Conservation (phyloP, 2,329 filamentous ascomycete genomes). For the Stemphylium vesicarium region DNA sequence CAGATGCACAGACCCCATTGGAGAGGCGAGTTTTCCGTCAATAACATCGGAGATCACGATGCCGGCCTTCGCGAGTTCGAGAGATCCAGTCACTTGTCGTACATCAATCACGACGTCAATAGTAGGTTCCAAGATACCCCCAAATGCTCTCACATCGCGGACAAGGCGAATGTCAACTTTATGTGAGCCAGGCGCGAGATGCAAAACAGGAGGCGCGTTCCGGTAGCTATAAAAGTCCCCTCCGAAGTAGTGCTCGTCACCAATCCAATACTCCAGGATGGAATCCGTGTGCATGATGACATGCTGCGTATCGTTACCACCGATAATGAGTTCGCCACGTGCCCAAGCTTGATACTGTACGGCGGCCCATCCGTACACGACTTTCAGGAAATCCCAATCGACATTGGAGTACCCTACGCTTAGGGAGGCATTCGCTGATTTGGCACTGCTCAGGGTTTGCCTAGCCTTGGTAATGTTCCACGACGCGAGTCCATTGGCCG, state of each 20-base stretch:
- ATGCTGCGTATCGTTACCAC: constrained; percentile 39
- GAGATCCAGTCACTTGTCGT: constrained; percentile 26
- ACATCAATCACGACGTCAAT: constrained; percentile 50
- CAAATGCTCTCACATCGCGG: constrained; percentile 64
- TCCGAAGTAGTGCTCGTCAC: constrained; percentile 61
- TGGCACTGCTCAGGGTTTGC: constrained; percentile 28
- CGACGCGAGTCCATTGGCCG: constrained; percentile 56
- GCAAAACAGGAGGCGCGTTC: constrained; percentile 58
- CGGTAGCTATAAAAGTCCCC: constrained; percentile 63
- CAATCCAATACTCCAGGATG: constrained; percentile 61
- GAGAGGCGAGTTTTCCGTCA: constrained; percentile 54
- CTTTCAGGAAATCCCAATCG: constrained; percentile 61
- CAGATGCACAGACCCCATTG: constrained; percentile 57
- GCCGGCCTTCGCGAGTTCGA: constrained; percentile 43
- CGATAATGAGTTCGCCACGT: constrained; percentile 56
- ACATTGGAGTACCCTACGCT: constrained; percentile 57
- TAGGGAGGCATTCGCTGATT: constrained; percentile 49
- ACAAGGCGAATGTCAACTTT: constrained; percentile 60
- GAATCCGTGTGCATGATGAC: constrained; percentile 56
- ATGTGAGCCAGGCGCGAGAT: constrained; percentile 58
- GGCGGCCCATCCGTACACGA: constrained; percentile 65
- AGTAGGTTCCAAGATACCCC: constrained; percentile 56
- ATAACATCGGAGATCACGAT: constrained; percentile 61
- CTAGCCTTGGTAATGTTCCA: constrained; percentile 55
- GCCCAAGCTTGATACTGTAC: constrained; percentile 66